Evolutionary conservation across 768 basidiomycete species (phyloP), one percentile per base, ranked within the genome.

Genomic region (Lactarius hatsudake): DNA sequence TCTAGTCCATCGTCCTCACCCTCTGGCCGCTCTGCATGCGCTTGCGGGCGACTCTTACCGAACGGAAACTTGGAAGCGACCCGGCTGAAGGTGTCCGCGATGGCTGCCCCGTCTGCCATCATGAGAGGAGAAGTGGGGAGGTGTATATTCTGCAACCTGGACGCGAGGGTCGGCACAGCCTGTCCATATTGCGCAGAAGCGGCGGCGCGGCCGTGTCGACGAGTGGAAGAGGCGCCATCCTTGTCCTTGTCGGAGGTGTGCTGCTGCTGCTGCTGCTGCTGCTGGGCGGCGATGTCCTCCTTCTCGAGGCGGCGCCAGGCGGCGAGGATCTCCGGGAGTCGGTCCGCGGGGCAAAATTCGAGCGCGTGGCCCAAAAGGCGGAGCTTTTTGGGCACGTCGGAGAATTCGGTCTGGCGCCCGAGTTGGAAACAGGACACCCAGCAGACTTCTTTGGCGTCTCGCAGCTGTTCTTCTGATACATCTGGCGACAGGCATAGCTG

Each of bases 391-490:
- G 83, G 76, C 7, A 85, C 76, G 67, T 95, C 89, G 1, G 81
- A 73, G 72, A 89, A 95, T 72, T 91, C 93, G 8, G 86, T 81
- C 71, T 94, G 90, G 66, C 89, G 85, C 18, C 93, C 96, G 2
- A 98, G 84, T 76, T 93, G 89, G 78, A 89, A 93, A 74, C 92
- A 94, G 2, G 90, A 87, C 32, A 90, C 87, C 96, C 96, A 98
- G 70, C 90, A 93, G 42, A 95, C 89, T 70, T 94, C 89, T 57
- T 83, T 83, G 1, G 89, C 90, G 67, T 90, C 87, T 65, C 78
- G 76, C 34, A 86, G 71, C 64, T 77, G 76, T 17, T 76, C 81
- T n/a, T 79, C 78, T 2, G 73, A 45, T 30, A 72, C 72, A 15
- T 67, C 58, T 0, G 77, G 61, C 7, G 72, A 72, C 1, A 78